Evolutionary conservation across 139 green algal species (phyloP), one percentile per base, ranked within the genome.

Genomic region (Chlamydomonas applanata): DNA sequence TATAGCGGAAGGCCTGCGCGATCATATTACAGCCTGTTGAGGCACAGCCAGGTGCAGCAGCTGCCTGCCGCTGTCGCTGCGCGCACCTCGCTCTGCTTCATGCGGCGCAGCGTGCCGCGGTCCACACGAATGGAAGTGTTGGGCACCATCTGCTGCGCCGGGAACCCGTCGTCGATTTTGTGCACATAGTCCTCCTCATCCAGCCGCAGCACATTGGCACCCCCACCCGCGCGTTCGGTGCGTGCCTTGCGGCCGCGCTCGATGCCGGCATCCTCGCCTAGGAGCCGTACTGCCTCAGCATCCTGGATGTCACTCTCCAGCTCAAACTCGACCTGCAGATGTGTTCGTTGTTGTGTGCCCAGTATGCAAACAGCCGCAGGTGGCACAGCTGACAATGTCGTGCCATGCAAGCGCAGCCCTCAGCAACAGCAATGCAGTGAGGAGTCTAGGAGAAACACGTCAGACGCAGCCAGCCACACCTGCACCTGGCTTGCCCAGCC

Each of bases 291-390:
- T 5, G 79, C 76, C 57, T 83, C 70, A 17, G 83, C 76, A 44
- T 92, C 85, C 27, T 52, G 82, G 75, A 95, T 91, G 71, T 81
- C 86, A 1, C 53, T 29, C 54, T 89, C 87, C 29, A 94, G 77
- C 66, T 91, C 79, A 77, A 97, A 94, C 88, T 94, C 85, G 9
- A 96, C 67, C 67, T 73, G 67, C n/a, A n/a, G n/a, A n/a, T n/a
- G n/a, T n/a, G n/a, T n/a, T n/a, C n/a, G n/a, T n/a, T n/a, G n/a
- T n/a, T n/a, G n/a, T n/a, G n/a, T n/a, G n/a, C n/a, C n/a, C n/a
- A n/a, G n/a, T n/a, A n/a, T n/a, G n/a, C n/a, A n/a, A n/a, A n/a
- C n/a, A n/a, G n/a, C n/a, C n/a, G n/a, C n/a, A n/a, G n/a, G n/a
- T n/a, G n/a, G n/a, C n/a, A n/a, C n/a, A n/a, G n/a, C n/a, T n/a